Percentiles rank a stretch among this genome's conserved stretches.
phyloP scores from a whole-genome alignment of 164 flowering plant species.

The Dillenia turbinata region DNA sequence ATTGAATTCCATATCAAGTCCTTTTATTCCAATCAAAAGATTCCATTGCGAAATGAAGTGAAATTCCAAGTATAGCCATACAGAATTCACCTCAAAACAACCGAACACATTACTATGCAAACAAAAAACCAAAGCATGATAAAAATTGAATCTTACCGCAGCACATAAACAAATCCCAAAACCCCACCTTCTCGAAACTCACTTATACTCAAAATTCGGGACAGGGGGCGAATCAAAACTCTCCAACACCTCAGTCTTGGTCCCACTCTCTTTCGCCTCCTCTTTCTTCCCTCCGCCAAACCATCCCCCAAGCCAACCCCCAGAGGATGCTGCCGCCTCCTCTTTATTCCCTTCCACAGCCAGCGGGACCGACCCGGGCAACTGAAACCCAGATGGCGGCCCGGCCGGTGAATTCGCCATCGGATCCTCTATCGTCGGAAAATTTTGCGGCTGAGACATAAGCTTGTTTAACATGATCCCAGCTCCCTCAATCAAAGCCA shows the following conservation, averaged over 20 bases:
- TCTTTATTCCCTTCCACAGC: background rate
- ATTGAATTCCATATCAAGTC: too few species aligned
- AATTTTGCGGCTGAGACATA: conserved; percentile 34
- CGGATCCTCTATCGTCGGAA: too few species aligned
- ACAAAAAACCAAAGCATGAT: too few species aligned
- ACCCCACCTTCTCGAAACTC: too few species aligned
- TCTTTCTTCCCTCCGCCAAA: conserved; percentile 53
- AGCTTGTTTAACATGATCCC: conserved; percentile 66
- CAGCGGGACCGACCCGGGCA: conserved; percentile 5
- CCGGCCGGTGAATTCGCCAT: conserved; percentile 25
- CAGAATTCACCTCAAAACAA: too few species aligned
- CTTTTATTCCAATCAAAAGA: too few species aligned
- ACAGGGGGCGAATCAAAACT: conserved; percentile 52
- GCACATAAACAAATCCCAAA: too few species aligned
- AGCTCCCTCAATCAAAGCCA: conserved; percentile 87
- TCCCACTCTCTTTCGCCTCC: conserved; percentile 17
- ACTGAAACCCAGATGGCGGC: conserved; percentile 14
- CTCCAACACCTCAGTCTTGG: conserved; percentile 58
- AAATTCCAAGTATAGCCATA: too few species aligned
- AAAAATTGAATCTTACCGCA: too few species aligned
- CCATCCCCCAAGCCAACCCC: conserved; percentile 71
- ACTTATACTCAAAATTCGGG: too few species aligned
- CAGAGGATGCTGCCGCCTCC: conserved; percentile 18
- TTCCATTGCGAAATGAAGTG: too few species aligned
- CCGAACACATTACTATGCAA: too few species aligned